Evolutionary conservation across 257 asterid genomes (phyloP), one percentile per base, ranked within the genome.

Genomic region (Solanum chiquidenum): DNA sequence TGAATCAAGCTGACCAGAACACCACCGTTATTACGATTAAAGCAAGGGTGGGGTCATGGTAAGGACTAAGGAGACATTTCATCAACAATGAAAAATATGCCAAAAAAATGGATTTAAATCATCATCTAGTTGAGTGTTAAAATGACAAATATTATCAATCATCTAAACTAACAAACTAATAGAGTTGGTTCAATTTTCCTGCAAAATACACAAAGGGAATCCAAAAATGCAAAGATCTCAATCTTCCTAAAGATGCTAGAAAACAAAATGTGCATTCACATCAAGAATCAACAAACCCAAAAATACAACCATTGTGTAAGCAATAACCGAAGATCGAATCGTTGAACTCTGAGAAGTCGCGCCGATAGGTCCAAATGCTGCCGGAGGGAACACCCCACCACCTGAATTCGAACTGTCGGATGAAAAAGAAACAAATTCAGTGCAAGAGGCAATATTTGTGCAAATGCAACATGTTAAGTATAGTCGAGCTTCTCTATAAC

Each of bases 311-410:
- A 87, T 88, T 86, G 92, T 4, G 27, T 87, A 83, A 83, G 90
- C 88, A 38, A 89, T 42, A 62, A 73, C 85, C 3, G 83, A 62
- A 34, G n/a, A 85, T 34, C 34, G 84, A 34, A 75, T 83, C 89
- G 90, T 92, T 23, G 93, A 84, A 86, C 92, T 74, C 83, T 58
- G 77, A 2, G 95, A 90, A 20, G 88, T 75, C 12, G 91, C 94
- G 18, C 91, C 91, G 0, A 93, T 89, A 2, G 98, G 98, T 76
- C 96, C 96, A 34, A 88, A 80, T 9, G 98, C 95, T 7, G 98
- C 89, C 29, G 98, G 88, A 27, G 95, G 92, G 87, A 92, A 90
- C 38, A 87, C 29, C 23, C 89, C 68, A 5, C 89, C 66, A 6
- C 94, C 91, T 46, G 94, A 87, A 88, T 88, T 93, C 82, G 88